Conservation (phyloP, 2,329 filamentous ascomycete species). For the Fusarium tuaranense region DNA sequence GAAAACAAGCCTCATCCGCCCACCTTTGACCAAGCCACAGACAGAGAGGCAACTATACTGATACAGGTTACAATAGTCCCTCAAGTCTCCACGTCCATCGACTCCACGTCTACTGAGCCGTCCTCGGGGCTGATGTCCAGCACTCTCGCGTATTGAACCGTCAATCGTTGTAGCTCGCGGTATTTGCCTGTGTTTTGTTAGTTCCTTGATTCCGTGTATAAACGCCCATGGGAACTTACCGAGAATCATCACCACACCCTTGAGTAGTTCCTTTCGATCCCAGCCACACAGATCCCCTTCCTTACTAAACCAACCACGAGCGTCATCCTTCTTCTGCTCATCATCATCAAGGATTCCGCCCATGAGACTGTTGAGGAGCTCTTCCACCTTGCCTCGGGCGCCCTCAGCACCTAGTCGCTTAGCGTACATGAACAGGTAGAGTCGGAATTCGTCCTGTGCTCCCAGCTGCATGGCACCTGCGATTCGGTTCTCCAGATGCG, state of each 20-base stretch:
- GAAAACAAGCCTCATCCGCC: constrained; percentile 14
- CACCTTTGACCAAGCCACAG: neutral
- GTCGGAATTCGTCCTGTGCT: constrained; percentile 89
- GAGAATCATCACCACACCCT: constrained; percentile 91
- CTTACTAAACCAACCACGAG: constrained; percentile 72
- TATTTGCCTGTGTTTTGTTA: constrained; percentile 80
- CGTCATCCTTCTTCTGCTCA: constrained; percentile 51
- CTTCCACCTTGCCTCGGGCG: constrained; percentile 88
- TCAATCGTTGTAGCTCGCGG: constrained; percentile 91
- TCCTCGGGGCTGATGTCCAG: constrained; percentile 71
- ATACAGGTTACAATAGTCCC: constrained; percentile 30
- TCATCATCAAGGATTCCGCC: constrained; percentile 77
- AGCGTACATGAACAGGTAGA: constrained; percentile 98
- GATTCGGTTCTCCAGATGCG: constrained; percentile 93
- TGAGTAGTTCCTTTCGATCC: constrained; percentile 87
- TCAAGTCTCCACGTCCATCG: constrained; percentile 57
- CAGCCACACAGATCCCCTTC: constrained; percentile 87
- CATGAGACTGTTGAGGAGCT: constrained; percentile 84
- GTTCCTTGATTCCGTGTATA: constrained; percentile 16
- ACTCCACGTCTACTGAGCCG: constrained; percentile 56
- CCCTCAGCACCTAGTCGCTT: constrained; percentile 95
- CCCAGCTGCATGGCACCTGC: constrained; percentile 88
- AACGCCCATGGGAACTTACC: constrained; percentile 67
- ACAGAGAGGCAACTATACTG: constrained; percentile 24
- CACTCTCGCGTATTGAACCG: constrained; percentile 93